Base-by-base conservation (phyloP, 371 early-diverging fungal genomes). In the Mucor racemosus region DNA sequence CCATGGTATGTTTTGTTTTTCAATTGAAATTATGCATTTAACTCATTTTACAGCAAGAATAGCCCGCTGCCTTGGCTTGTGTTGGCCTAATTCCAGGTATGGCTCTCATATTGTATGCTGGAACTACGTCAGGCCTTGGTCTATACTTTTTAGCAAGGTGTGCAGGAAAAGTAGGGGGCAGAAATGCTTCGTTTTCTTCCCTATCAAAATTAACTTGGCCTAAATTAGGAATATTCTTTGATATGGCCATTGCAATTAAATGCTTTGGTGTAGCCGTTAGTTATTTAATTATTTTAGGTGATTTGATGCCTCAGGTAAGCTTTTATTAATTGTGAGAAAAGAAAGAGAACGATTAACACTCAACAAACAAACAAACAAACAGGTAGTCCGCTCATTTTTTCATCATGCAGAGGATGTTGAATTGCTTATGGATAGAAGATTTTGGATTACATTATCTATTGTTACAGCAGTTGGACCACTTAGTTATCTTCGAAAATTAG, bases 251-350 rank as follows among this genome's bases (percentile, higher is more conserved):
- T 70, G 99, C 99, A 38, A 82, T 99, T 73, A 99, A 99, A 77
- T 99, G 99, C 76, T 99, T 99, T 85, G 99, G 99, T 33, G 99
- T 99, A 3, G 91, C 95, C n/a, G 85, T 96, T 38, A 97, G 98
- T n/a, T 99, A 99, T 77, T 80, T 99, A 48, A 94, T 99, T 58
- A 97, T 99, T 66, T 88, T 96, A 66, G 97, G 98, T 59, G 96
- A 98, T 55, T 77, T 99, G 62, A 92, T 98, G 89, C 94, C 95
- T 0, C 87, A 90, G 70, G 91, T 95, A 65, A 66, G 26, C 26
- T 26, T 26, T 26, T 3, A 26, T 26, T 26, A 26, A 26, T 26
- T 26, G 26, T 14, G 5, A 33, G 34, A 17, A 17, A 38, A 31
- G 26, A 17, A 4, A 60, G 21, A 15, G 14, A 39, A 5, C 40